Evolutionary conservation across 768 basidiomycete genomes (phyloP), one percentile per base, ranked within the genome.

Genomic region (Albatrellus ellisii): DNA sequence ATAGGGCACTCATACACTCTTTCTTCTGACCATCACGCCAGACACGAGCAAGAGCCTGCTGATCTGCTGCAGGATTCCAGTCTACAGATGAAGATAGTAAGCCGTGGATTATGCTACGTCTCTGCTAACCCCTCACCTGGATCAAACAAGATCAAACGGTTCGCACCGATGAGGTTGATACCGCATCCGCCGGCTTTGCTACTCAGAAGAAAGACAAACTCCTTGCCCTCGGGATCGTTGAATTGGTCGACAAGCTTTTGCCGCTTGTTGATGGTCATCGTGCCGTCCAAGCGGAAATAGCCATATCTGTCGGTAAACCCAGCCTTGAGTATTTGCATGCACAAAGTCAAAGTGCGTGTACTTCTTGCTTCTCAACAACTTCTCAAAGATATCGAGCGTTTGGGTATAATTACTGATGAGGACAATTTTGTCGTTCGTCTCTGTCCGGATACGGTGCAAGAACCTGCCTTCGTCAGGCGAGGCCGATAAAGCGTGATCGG

Each of bases 1-100:
- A 46, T 31, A 25, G 11, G 24, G 11, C 24, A 14, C 18, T 56
- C 84, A 41, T 55, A 91, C 94, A 99, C 63, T 95, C 92, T 74
- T 98, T 98, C 76, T 95, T 99, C 60, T 98, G 94, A 0, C 94
- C 94, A 55, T 99, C 94, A 64, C 94, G 85, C 94, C 94, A 99
- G 7, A 99, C 94, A 58, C 94, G 89, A 33, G 94, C 94, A 4
- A 99, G 70, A 6, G 94, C 94, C 59, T 99, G 94, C 57, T 98
- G 95, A 60, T 99, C 94, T 21, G 92, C 89, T 8, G 94, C 94
- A 20, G 92, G 92, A 54, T 97, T 97, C 92, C 92, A 97, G 56
- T 97, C 92, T 91, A 18, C 11, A 21, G 21, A 26, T 24, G 27
- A 18, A 17, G 20, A 38, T 26, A 54, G 26, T 35, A 38, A 14